Evolutionary conservation across 208 protist species (phyloP).

Genomic region (Acanthamoeba lenticulata): DNA sequence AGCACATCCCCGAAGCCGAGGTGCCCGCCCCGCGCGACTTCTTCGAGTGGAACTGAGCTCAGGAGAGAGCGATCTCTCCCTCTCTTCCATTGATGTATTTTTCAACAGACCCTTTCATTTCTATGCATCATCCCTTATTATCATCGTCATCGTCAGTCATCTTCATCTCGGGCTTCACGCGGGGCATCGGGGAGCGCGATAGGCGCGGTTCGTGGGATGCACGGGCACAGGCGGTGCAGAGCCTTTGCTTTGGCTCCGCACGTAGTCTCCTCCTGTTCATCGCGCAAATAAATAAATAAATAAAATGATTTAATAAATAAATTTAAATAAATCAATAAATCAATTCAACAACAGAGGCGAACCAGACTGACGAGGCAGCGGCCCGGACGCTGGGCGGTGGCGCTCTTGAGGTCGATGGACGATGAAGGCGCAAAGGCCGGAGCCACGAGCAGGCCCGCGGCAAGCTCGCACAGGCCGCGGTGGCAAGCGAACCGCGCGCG

Average conservation of each 20-base stretch:
- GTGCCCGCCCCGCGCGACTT: constrained; percentile 51
- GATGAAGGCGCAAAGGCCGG: neutral
- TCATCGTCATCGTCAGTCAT: neutral
- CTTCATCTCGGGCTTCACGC: neutral
- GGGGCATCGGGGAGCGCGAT: neutral
- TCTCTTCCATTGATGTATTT: neutral
- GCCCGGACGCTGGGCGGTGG: neutral
- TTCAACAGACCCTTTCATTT: neutral
- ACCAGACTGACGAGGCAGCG: too few relatives aligned
- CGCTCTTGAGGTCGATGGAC: neutral
- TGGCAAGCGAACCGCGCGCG: neutral
- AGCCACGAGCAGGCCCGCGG: too few relatives aligned
- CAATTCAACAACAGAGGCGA: too few relatives aligned
- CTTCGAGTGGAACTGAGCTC: constrained; percentile 46
- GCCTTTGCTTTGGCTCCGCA: neutral
- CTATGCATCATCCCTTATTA: neutral
- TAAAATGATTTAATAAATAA: too few relatives aligned
- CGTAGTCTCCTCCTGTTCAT: neutral
- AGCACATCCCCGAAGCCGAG: constrained; percentile 32
- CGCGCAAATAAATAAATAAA: too few relatives aligned
- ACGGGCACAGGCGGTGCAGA: neutral
- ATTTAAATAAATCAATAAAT: too few relatives aligned
- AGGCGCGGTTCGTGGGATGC: neutral
- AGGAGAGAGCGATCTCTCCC: neutral
- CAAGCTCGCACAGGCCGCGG: neutral